These are phyloP conservation scores for Alternaria arborescens DNA, from an alignment of 2,329 filamentous ascomycete species.

Conservation along the genomic window DNA sequence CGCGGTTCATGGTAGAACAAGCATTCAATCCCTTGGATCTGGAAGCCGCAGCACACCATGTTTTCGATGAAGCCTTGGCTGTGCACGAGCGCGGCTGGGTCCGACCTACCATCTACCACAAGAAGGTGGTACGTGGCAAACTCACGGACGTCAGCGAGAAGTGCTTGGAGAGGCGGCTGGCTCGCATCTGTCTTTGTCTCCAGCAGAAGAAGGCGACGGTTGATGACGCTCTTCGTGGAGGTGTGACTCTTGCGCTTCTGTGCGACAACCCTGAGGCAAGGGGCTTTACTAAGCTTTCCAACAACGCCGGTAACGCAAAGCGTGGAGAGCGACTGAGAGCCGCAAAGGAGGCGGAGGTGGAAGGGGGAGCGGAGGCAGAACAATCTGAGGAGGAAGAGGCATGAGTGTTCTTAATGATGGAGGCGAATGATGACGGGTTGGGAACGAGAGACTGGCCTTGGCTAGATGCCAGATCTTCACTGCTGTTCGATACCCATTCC, in stretches of 20 bases:
- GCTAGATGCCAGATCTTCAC: not conserved
- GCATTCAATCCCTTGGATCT: slow-evolving; percentile 30
- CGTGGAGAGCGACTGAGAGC: slow-evolving; percentile 20
- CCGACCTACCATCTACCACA: slow-evolving; percentile 32
- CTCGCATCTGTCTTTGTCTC: slow-evolving; percentile 31
- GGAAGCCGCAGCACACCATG: slow-evolving; percentile 40
- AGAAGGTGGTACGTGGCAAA: slow-evolving; percentile 35
- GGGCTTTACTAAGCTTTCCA: slow-evolving; percentile 30
- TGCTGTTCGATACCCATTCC: slow-evolving; percentile 1
- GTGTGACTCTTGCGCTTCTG: slow-evolving; percentile 32
- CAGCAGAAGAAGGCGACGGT: slow-evolving; percentile 33
- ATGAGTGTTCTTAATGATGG: not conserved
- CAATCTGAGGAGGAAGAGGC: not conserved
- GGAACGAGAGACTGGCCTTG: not conserved
- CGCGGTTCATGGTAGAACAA: slow-evolving; percentile 22
- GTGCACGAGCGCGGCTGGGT: slow-evolving; percentile 41
- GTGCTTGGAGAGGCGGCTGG: slow-evolving; percentile 32
- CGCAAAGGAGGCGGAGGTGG: slow-evolving; percentile 8
- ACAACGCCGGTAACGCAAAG: slow-evolving; percentile 37
- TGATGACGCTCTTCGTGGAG: slow-evolving; percentile 40
- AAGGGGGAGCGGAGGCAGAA: not conserved
- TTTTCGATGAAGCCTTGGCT: slow-evolving; percentile 37
- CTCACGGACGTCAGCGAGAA: slow-evolving; percentile 23
- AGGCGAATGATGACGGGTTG: not conserved
- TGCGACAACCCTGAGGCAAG: slow-evolving; percentile 38